phyloP scores from a whole-genome alignment of 2,329 filamentous ascomycete genomes.

The Penicillium sp. region DNA sequence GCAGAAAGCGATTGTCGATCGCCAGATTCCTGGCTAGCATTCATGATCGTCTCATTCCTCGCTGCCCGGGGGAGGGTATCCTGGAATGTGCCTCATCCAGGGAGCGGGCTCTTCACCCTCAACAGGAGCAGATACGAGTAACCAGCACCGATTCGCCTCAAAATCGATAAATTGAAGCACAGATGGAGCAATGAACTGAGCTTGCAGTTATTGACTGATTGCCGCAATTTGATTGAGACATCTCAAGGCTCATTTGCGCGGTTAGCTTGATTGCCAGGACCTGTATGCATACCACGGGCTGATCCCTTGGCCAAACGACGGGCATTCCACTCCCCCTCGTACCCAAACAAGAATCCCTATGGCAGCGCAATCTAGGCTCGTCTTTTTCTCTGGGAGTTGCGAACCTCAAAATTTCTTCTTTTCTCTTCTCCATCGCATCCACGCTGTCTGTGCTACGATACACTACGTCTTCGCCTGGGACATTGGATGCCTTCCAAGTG shows the following conservation, averaged over 20 bases:
- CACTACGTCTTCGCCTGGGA: conserved; percentile 15
- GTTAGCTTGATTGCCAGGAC: neutral
- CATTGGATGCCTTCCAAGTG: conserved; percentile 59
- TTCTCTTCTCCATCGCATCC: conserved; percentile 14
- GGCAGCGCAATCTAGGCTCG: conserved; percentile 23
- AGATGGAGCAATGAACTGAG: neutral
- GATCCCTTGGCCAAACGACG: conserved; percentile 20
- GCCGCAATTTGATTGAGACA: neutral
- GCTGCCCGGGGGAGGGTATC: conserved; percentile 16
- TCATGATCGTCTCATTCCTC: conserved; percentile 24
- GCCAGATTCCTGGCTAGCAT: conserved; percentile 25
- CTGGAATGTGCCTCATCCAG: conserved; percentile 21
- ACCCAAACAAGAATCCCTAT: conserved; percentile 24
- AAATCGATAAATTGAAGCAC: neutral
- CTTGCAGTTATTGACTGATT: neutral
- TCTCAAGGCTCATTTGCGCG: neutral
- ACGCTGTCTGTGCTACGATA: conserved; percentile 13
- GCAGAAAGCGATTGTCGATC: conserved; percentile 8
- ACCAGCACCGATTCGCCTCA: neutral
- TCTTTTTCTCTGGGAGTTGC: conserved; percentile 21
- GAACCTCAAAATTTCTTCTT: conserved; percentile 4
- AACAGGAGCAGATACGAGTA: neutral
- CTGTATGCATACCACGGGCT: conserved; percentile 25
- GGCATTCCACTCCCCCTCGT: conserved; percentile 26
- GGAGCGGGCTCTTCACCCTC: neutral